These are phyloP conservation scores for Ceriops decandra DNA, from an alignment of 345 rosid species.

Conservation along the genomic window DNA sequence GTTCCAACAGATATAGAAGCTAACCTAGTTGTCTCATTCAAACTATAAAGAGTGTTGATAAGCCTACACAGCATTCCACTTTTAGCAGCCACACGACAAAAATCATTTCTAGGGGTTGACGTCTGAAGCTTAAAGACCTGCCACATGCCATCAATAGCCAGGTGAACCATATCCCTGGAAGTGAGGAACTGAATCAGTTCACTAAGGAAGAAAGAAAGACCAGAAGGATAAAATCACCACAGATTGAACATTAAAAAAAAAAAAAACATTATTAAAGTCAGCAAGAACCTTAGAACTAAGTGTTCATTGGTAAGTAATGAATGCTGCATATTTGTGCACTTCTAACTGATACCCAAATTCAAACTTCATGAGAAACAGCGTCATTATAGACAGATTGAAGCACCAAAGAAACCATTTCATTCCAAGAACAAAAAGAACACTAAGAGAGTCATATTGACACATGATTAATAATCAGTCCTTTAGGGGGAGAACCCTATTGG, in stretches of 20 bases:
- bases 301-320: too few relatives aligned
- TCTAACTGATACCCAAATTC: too few relatives aligned
- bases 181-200: constrained; percentile 33
- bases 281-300: too few relatives aligned
- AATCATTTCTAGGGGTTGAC: constrained; percentile 91
- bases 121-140: constrained; percentile 95
- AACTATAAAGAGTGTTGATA: constrained; percentile 89
- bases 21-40: constrained; percentile 89
- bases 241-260: neutral
- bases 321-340: too few relatives aligned
- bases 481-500: too few relatives aligned
- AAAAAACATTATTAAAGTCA: too few relatives aligned
- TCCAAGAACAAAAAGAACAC: too few relatives aligned
- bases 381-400: too few relatives aligned
- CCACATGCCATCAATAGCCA: constrained; percentile 99
- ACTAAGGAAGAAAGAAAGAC: neutral
- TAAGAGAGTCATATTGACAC: too few relatives aligned
- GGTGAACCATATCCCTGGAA: constrained; percentile 98
- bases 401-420: too few relatives aligned
- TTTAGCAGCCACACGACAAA: constrained; percentile 93
- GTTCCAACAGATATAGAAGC: constrained; percentile 65
- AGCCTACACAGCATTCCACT: constrained; percentile 82
- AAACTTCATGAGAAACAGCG: too few relatives aligned
- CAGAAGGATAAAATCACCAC: neutral
- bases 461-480: too few relatives aligned